Conservation (phyloP, 257 asterid species). For the Solanum bukasovii region DNA sequence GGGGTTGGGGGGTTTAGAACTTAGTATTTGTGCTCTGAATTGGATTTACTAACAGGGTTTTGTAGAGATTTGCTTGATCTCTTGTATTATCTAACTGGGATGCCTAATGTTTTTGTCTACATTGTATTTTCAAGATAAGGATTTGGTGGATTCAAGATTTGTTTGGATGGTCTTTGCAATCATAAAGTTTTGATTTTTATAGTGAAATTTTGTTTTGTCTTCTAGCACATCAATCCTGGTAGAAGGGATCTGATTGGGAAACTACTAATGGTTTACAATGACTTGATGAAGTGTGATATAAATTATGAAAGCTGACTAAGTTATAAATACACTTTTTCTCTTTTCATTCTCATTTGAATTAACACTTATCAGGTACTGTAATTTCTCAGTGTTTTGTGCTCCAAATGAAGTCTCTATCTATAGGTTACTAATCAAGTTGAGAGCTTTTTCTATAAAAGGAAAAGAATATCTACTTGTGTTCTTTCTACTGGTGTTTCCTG, state of each 20-base stretch:
- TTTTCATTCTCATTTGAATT: not conserved
- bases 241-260: not conserved
- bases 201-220: not conserved
- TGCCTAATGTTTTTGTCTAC: slow-evolving; percentile 1
- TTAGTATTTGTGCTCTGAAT: not conserved
- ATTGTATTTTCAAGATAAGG: not conserved
- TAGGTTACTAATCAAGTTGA: not conserved
- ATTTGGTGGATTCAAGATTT: not conserved
- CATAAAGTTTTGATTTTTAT: not conserved
- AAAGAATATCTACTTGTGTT: not conserved
- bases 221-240: not conserved
- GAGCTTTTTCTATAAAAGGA: not conserved
- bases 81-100: not conserved
- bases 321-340: not conserved
- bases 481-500: not conserved
- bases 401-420: not conserved
- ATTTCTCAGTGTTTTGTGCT: not conserved
- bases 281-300: not conserved
- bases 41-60: not conserved
- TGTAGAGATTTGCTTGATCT: not conserved
- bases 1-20: not conserved
- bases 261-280: not conserved
- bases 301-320: not conserved
- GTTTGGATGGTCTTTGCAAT: not conserved
- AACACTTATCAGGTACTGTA: not conserved